phyloP scores from a whole-genome alignment of 2,329 filamentous ascomycete genomes.

The Pyrenochaeta sp. region DNA sequence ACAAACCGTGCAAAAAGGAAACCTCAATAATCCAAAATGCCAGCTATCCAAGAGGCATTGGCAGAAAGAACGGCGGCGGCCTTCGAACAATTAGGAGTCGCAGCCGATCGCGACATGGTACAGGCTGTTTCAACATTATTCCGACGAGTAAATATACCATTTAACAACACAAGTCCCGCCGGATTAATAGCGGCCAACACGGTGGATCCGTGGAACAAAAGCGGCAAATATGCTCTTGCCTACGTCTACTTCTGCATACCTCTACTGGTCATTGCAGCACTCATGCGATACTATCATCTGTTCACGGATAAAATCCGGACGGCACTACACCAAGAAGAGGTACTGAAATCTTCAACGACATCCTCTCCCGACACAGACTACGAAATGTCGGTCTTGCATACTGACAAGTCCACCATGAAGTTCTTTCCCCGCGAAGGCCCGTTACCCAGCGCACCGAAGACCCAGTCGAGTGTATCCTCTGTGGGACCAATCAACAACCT shows the following conservation, averaged over 20 bases:
- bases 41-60: constrained; percentile 42
- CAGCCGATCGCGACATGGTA: constrained; percentile 37
- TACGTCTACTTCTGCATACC: constrained; percentile 89
- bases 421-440: constrained; percentile 76
- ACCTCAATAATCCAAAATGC: constrained; percentile 36
- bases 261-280: constrained; percentile 71
- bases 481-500: constrained; percentile 78
- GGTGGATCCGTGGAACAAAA: constrained; percentile 79
- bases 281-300: constrained; percentile 82
- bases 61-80: constrained; percentile 37
- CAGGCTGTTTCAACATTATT: constrained; percentile 40
- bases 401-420: constrained; percentile 70
- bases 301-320: constrained; percentile 95
- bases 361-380: constrained; percentile 67
- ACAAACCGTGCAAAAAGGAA: constrained; percentile 15
- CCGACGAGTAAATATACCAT: constrained; percentile 64
- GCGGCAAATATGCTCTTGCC: constrained; percentile 84
- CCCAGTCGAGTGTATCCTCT: constrained; percentile 77
- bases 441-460: constrained; percentile 67
- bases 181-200: constrained; percentile 64
- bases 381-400: constrained; percentile 67
- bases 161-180: constrained; percentile 63
- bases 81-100: constrained; percentile 39
- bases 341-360: constrained; percentile 70
- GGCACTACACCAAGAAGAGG: constrained; percentile 84